Conservation (phyloP, 208 protist genomes). For the Lotmaria passim region DNA sequence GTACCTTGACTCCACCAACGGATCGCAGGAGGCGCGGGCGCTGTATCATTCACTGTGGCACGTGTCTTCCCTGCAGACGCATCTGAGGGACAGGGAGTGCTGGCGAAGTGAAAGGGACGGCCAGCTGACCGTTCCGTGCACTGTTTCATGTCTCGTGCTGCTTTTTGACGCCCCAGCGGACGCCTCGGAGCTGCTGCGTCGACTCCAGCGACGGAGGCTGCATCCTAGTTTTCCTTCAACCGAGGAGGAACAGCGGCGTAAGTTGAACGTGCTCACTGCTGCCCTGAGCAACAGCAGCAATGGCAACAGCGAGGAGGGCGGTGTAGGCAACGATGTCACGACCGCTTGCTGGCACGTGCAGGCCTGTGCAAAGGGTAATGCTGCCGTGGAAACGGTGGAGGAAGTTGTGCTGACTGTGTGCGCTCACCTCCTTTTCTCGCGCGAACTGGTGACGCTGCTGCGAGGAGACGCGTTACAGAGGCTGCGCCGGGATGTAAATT, state of each 20-base stretch:
- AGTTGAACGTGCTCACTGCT: constrained; percentile 31
- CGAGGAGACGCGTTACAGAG: not conserved
- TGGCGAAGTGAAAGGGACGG: not conserved
- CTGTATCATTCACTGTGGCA: constrained; percentile 26
- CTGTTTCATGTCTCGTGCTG: constrained; percentile 6
- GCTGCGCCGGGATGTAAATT: not conserved
- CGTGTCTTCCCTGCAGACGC: not conserved
- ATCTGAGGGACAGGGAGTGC: not conserved
- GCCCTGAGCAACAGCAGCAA: not conserved
- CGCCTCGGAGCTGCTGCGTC: constrained; percentile 22
- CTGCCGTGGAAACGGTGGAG: not conserved
- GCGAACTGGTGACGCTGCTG: not conserved
- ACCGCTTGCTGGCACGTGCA: not conserved
- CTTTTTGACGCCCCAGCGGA: constrained; percentile 3
- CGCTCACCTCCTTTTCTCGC: constrained; percentile 15
- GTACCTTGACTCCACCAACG: constrained; percentile 61
- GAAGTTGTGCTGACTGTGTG: constrained; percentile 16
- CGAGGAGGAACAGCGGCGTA: constrained; percentile 22
- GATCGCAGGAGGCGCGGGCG: constrained; percentile 28
- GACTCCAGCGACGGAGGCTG: constrained; percentile 12
- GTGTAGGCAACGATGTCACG: not conserved
- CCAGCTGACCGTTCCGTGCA: not conserved
- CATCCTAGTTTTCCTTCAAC: constrained; percentile 46
- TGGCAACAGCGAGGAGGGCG: not conserved
- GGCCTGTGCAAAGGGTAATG: not conserved